Evolutionary conservation across 2,329 filamentous ascomycete genomes (phyloP).

Genomic region (Tolypocladium ovalisporum): DNA sequence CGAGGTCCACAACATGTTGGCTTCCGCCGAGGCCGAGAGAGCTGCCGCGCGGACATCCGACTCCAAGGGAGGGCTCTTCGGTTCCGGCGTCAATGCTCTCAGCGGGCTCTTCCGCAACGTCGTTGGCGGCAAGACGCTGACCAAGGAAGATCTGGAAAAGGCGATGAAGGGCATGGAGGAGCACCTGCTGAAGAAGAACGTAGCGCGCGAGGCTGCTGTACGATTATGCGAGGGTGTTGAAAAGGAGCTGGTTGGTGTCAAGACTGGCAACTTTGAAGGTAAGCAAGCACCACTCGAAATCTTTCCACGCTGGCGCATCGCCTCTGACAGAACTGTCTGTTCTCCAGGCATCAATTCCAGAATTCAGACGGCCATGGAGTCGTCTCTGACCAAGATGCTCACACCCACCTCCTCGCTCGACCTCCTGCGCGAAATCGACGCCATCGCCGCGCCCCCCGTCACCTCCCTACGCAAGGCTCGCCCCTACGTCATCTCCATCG

Average conservation of each 20-base stretch:
- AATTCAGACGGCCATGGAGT: conserved; percentile 80
- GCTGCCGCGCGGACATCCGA: conserved; percentile 34
- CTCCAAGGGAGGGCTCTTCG: conserved; percentile 55
- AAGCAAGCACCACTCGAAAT: conserved; percentile 15
- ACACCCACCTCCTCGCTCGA: conserved; percentile 93
- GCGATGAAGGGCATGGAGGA: conserved; percentile 95
- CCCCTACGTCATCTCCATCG: conserved; percentile 95
- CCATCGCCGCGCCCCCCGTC: conserved; percentile 55
- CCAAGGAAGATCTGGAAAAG: conserved; percentile 79
- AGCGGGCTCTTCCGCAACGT: conserved; percentile 88
- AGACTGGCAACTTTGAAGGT: conserved; percentile 84
- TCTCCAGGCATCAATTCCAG: conserved; percentile 60
- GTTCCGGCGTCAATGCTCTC: conserved; percentile 70
- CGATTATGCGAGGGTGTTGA: conserved; percentile 87
- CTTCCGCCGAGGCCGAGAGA: conserved; percentile 62
- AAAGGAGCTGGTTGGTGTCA: conserved; percentile 78
- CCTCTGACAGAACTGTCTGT: not conserved
- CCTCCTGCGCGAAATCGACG: conserved; percentile 84
- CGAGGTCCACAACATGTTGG: conserved; percentile 82
- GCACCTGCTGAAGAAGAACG: conserved; percentile 89
- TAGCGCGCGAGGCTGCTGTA: conserved; percentile 86
- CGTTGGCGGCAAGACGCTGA: conserved; percentile 86
- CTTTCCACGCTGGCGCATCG: not conserved
- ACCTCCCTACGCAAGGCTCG: conserved; percentile 54
- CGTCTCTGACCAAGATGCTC: conserved; percentile 86